phyloP scores from a whole-genome alignment of 768 basidiomycete genomes.

The Plicaturopsis crispa region DNA sequence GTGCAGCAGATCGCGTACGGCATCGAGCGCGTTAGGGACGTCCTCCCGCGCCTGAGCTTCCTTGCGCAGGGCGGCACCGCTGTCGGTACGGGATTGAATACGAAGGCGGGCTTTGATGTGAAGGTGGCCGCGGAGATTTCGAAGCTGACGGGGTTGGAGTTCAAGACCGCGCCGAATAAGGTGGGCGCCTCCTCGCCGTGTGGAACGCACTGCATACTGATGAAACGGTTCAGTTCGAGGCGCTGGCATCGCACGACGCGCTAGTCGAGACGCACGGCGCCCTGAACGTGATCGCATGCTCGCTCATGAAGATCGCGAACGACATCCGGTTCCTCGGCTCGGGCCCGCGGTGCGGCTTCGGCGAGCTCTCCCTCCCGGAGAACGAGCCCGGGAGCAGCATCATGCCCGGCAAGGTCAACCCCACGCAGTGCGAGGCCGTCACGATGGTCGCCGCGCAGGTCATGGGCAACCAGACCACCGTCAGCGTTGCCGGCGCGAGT shows the following conservation, averaged over 20 bases:
- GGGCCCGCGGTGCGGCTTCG: constrained; percentile 95
- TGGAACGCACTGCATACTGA: constrained; percentile 2
- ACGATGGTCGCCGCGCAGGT: constrained; percentile 99
- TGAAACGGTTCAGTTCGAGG: constrained; percentile 68
- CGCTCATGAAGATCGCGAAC: constrained; percentile 98
- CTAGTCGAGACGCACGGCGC: constrained; percentile 97
- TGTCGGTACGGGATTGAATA: constrained; percentile 99
- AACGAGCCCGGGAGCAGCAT: constrained; percentile 99
- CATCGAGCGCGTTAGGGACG: constrained; percentile 75
- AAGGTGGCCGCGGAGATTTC: constrained; percentile 90
- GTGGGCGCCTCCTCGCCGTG: constrained; percentile 25
- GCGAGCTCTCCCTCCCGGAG: constrained; percentile 90
- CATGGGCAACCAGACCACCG: constrained; percentile 93
- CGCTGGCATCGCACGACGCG: constrained; percentile 96
- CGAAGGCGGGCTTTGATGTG: constrained; percentile 92
- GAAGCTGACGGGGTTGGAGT: constrained; percentile 82
- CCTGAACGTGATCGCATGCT: constrained; percentile 92
- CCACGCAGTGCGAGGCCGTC: constrained; percentile 96
- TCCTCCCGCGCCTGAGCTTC: constrained; percentile 77
- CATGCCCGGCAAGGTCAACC: constrained; percentile 99
- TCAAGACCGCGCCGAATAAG: constrained; percentile 98
- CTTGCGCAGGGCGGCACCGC: constrained; percentile 98
- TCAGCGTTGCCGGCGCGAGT: constrained; percentile 87
- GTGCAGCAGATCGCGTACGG: constrained; percentile 91
- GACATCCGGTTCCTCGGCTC: constrained; percentile 98